These are phyloP conservation scores for Hypoxylon trugodes DNA, from an alignment of 495 filamentous ascomycete genomes.

Conservation along the genomic window DNA sequence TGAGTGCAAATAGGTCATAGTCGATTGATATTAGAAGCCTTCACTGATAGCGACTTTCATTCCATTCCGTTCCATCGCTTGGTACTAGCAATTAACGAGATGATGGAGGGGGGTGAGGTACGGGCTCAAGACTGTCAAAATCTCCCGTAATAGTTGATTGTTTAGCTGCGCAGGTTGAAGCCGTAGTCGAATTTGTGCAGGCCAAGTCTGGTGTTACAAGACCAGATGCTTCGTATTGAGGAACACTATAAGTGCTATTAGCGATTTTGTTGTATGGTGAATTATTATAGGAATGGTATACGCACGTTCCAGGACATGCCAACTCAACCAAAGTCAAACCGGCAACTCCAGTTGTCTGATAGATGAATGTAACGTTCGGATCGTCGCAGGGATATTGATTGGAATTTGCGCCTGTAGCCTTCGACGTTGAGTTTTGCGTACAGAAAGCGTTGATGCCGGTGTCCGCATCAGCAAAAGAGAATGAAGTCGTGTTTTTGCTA, in stretches of 20 bases:
- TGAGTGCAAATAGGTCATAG: not conserved
- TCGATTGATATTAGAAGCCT: no score
- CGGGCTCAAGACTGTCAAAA: slow-evolving; percentile 32
- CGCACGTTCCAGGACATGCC: slow-evolving; percentile 41
- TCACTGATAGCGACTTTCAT: no score
- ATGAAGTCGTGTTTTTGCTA: slow-evolving; percentile 22
- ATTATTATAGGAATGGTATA: slow-evolving; percentile 2
- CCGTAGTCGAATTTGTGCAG: slow-evolving; percentile 32
- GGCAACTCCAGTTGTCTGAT: slow-evolving; percentile 33
- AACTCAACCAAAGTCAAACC: slow-evolving; percentile 37
- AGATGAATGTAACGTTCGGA: slow-evolving; percentile 35
- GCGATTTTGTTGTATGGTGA: not conserved
- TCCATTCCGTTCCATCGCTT: not conserved
- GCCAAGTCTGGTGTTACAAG: slow-evolving; percentile 20
- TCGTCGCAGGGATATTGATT: slow-evolving; percentile 42
- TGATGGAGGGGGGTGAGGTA: slow-evolving; percentile 7
- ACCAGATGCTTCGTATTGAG: slow-evolving; percentile 30
- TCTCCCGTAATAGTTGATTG: slow-evolving; percentile 22
- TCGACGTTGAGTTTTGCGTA: slow-evolving; percentile 36
- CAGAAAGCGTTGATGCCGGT: slow-evolving; percentile 40
- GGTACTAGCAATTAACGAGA: not conserved
- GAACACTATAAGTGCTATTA: slow-evolving; percentile 16
- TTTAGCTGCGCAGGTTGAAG: slow-evolving; percentile 28
- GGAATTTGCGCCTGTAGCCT: slow-evolving; percentile 17
- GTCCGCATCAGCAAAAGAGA: slow-evolving; percentile 34